Evolutionary conservation across 805 yeast genomes (phyloP).

Genomic region (Yarrowia deformans): DNA sequence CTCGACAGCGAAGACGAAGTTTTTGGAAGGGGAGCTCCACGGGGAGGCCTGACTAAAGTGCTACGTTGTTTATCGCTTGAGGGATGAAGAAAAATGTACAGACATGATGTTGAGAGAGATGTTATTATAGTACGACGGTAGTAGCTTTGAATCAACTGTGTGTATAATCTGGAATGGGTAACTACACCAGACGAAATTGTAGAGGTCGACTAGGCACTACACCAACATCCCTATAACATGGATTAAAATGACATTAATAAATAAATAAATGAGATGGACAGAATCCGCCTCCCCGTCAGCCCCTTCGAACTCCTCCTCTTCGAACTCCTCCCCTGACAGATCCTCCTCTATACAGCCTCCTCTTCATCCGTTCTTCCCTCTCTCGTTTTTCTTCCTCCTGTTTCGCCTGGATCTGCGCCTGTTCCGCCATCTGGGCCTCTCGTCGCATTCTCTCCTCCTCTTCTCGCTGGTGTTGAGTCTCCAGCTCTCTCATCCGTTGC

Average conservation of each 20-base stretch:
- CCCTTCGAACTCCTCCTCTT: neutral
- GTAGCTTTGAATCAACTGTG: too few relatives aligned
- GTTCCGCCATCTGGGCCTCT: conserved; percentile 19
- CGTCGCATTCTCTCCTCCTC: conserved; percentile 13
- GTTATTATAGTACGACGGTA: too few relatives aligned
- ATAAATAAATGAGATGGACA: neutral
- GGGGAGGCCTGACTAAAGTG: too few relatives aligned
- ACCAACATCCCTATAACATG: too few relatives aligned
- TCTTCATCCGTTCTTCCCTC: conserved; percentile 18
- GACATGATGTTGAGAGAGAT: too few relatives aligned
- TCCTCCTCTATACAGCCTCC: conserved; percentile 28
- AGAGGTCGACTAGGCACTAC: too few relatives aligned
- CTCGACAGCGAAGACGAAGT: too few relatives aligned
- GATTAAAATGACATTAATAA: conserved; percentile 14
- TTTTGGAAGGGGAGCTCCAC: too few relatives aligned
- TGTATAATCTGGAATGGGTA: too few relatives aligned
- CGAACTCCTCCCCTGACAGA: conserved; percentile 1
- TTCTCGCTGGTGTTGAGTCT: conserved; percentile 14
- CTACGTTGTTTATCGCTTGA: too few relatives aligned
- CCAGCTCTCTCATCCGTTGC: conserved; percentile 32
- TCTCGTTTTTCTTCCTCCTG: conserved; percentile 12
- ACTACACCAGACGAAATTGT: too few relatives aligned
- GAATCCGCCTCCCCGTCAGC: neutral
- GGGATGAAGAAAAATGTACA: too few relatives aligned
- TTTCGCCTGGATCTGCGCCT: conserved; percentile 4